Evolutionary conservation across 1,284 basidiomycete genomes (phyloP).

Genomic region (Microbotryomycetes sp.): DNA sequence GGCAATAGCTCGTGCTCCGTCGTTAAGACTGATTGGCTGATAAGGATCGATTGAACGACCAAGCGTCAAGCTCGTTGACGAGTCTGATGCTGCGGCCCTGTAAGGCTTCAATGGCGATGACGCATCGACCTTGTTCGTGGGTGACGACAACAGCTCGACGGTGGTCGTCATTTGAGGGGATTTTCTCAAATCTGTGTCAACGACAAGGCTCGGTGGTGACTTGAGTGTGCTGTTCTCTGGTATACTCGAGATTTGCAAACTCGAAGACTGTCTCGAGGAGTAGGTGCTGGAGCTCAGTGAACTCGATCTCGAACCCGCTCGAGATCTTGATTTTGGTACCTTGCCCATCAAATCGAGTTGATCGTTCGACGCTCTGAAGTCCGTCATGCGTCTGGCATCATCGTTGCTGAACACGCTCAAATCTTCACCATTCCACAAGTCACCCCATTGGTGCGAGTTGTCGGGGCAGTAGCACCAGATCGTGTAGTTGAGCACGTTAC

Average conservation of each 20-base stretch:
- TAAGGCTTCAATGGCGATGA: neutral
- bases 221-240: neutral
- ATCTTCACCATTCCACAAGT: slow-evolving; percentile 96
- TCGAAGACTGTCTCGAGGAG: neutral
- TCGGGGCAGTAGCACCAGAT: slow-evolving; percentile 83
- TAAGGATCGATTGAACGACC: slow-evolving; percentile 20
- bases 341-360: slow-evolving; percentile 6
- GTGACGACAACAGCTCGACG: neutral
- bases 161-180: neutral
- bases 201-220: neutral
- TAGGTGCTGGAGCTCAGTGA: neutral
- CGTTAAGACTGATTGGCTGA: slow-evolving; percentile 39
- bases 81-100: neutral
- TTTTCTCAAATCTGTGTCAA: neutral
- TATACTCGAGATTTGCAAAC: neutral
- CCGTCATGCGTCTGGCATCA: slow-evolving; percentile 50
- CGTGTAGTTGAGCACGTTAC: slow-evolving; percentile 73
- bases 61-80: neutral
- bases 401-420: slow-evolving; percentile 75
- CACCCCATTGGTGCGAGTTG: slow-evolving; percentile 77
- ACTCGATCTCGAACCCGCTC: slow-evolving; percentile 1
- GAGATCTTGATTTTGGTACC: slow-evolving; percentile 7
- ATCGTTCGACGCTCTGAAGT: neutral
- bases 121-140: neutral
- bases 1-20: slow-evolving; percentile 62